A percentile compares a stretch with the other conserved stretches of the same genome.
phyloP scores from a whole-genome alignment of 202 grass and related monocot genomes.

The Digitaria exilis region DNA sequence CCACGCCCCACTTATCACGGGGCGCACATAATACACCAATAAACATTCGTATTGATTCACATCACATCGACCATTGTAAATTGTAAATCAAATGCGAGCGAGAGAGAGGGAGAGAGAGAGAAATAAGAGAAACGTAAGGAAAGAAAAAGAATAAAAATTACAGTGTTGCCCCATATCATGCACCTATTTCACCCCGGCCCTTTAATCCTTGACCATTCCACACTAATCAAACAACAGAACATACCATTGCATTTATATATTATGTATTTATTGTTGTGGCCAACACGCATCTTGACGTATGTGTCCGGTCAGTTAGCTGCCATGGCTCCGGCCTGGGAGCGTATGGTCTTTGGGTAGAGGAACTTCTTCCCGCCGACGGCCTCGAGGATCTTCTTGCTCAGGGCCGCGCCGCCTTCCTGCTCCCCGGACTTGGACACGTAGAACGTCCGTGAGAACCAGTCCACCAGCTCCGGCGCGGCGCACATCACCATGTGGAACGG shows the following conservation, averaged over 20 bases:
- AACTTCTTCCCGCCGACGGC: slow-evolving; percentile 65
- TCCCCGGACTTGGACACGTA: slow-evolving; percentile 54
- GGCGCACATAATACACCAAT: background rate
- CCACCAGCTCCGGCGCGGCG: slow-evolving; percentile 68
- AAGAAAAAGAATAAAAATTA: background rate
- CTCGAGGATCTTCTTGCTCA: slow-evolving; percentile 72
- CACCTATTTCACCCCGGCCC: background rate
- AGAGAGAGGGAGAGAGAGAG: background rate
- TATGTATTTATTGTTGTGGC: background rate
- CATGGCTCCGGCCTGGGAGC: slow-evolving; percentile 18
- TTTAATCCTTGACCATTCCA: background rate
- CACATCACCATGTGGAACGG: slow-evolving; percentile 78
- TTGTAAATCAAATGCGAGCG: background rate
- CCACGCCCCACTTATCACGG: background rate
- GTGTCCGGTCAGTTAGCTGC: background rate
- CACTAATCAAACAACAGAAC: background rate
- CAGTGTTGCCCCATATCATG: background rate
- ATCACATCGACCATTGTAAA: slow-evolving; percentile 1
- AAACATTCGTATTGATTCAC: background rate
- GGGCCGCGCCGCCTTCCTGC: slow-evolving; percentile 34
- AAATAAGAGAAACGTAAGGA: background rate
- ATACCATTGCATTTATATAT: background rate
- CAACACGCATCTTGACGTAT: background rate
- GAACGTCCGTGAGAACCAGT: slow-evolving; percentile 59
- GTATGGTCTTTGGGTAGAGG: slow-evolving; percentile 54